Percentiles rank a stretch among this genome's conserved stretches.
These are phyloP conservation scores for Aspergillus cavernicola DNA, from an alignment of 495 filamentous ascomycete genomes.

Conservation along the genomic window DNA sequence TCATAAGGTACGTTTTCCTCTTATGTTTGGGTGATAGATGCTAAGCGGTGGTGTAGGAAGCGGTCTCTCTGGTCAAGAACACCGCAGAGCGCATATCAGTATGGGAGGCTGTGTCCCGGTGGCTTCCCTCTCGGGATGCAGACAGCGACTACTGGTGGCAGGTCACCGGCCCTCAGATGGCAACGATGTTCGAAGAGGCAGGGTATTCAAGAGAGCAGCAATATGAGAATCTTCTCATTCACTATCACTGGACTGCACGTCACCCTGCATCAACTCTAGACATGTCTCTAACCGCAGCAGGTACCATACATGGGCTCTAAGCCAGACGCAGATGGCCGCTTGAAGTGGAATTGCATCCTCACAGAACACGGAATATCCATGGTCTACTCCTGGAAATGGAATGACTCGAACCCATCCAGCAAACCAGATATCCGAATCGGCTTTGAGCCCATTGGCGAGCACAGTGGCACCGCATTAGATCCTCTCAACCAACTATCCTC, in stretches of 20 bases:
- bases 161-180: slow-evolving; percentile 14
- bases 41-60: background rate
- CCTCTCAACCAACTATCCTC: slow-evolving; percentile 22
- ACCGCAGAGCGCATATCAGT: background rate
- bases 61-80: background rate
- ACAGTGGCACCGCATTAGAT: slow-evolving; percentile 17
- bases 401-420: slow-evolving; percentile 3
- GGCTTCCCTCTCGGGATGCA: background rate
- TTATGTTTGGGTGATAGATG: too few species aligned
- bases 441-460: slow-evolving; percentile 18
- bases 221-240: slow-evolving; percentile 17
- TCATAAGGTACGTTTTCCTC: too few species aligned
- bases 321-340: slow-evolving; percentile 5
- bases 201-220: slow-evolving; percentile 15
- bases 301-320: slow-evolving; percentile 11
- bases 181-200: slow-evolving; percentile 11
- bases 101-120: background rate
- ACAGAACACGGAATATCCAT: slow-evolving; percentile 16
- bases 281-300: background rate
- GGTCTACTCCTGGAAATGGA: slow-evolving; percentile 31
- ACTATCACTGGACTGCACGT: slow-evolving; percentile 9
- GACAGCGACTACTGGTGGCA: slow-evolving; percentile 20
- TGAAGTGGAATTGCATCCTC: slow-evolving; percentile 19
- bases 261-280: background rate
- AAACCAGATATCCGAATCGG: slow-evolving; percentile 23